phyloP scores from a whole-genome alignment of 2,329 filamentous ascomycete species.

The Aspergillus unguis region DNA sequence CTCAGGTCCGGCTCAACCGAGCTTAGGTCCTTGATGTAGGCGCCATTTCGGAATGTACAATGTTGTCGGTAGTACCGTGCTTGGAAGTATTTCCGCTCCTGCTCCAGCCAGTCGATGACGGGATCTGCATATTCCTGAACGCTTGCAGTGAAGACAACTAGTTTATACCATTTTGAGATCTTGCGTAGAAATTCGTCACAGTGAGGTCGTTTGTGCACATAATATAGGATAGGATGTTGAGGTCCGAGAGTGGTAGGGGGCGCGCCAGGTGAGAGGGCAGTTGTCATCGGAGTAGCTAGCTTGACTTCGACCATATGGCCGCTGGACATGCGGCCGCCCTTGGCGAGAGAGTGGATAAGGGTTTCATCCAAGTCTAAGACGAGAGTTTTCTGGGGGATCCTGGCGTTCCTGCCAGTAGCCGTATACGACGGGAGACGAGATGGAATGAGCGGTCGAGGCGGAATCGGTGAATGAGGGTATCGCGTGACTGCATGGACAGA shows the following conservation, averaged over 20 bases:
- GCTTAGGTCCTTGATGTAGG: constrained; percentile 96
- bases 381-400: constrained; percentile 78
- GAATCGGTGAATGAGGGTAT: constrained; percentile 85
- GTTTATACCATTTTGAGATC: constrained; percentile 96
- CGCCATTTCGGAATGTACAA: constrained; percentile 90
- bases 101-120: constrained; percentile 97
- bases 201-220: constrained; percentile 94
- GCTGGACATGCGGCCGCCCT: constrained; percentile 90
- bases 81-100: constrained; percentile 93
- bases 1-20: constrained; percentile 95
- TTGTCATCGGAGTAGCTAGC: constrained; percentile 49
- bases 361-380: constrained; percentile 97
- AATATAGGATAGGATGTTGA: constrained; percentile 95
- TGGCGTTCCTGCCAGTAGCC: constrained; percentile 40
- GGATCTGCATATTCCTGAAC: constrained; percentile 98
- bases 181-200: constrained; percentile 96
- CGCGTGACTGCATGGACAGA: constrained; percentile 68
- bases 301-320: constrained; percentile 99
- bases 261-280: constrained; percentile 43
- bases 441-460: constrained; percentile 85
- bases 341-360: constrained; percentile 95
- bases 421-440: constrained; percentile 85
- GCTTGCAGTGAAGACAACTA: constrained; percentile 93
- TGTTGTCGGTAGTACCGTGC: constrained; percentile 94
- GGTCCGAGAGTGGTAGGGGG: constrained; percentile 68